These are phyloP conservation scores for Leccinellum albellum DNA, from an alignment of 768 basidiomycete genomes.

Conservation along the genomic window DNA sequence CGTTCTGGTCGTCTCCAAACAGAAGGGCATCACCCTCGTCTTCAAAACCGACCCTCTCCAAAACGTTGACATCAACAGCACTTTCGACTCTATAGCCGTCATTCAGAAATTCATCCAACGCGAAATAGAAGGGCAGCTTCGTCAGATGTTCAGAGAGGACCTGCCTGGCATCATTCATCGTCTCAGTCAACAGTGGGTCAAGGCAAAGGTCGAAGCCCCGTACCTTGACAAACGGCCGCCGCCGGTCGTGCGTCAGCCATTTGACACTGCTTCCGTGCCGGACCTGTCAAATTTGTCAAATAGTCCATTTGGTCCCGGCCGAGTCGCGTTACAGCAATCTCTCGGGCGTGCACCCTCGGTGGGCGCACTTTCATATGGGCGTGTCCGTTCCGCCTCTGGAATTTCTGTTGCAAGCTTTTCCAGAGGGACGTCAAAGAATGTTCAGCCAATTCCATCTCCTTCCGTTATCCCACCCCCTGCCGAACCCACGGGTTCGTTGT, in stretches of 20 bases:
- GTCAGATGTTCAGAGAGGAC: slow-evolving; percentile 98
- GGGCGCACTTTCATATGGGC: slow-evolving; percentile 14
- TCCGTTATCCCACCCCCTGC: slow-evolving; percentile 17
- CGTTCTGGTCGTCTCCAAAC: slow-evolving; percentile 94
- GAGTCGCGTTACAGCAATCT: slow-evolving; percentile 20
- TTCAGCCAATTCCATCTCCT: slow-evolving; percentile 17
- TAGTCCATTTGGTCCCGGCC: slow-evolving; percentile 9
- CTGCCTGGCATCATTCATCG: slow-evolving; percentile 95
- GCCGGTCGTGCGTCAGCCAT: slow-evolving; percentile 27
- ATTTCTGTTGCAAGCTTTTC: slow-evolving; percentile 36
- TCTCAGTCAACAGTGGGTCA: slow-evolving; percentile 94
- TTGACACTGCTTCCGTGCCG: slow-evolving; percentile 43
- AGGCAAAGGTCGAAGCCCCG: slow-evolving; percentile 89
- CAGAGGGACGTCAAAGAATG: slow-evolving; percentile 23
- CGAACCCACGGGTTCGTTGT: slow-evolving; percentile 30
- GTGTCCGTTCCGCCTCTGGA: slow-evolving; percentile 41
- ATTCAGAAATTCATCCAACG: slow-evolving; percentile 97
- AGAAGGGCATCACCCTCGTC: slow-evolving; percentile 97
- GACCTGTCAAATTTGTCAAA: slow-evolving; percentile 31
- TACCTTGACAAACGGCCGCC: slow-evolving; percentile 61
- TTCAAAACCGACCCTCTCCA: slow-evolving; percentile 99
- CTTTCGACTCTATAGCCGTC: slow-evolving; percentile 96
- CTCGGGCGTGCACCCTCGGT: slow-evolving; percentile 25
- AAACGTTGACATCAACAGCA: slow-evolving; percentile 95
- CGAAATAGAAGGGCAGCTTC: slow-evolving; percentile 93